phyloP scores from a whole-genome alignment of 2,329 filamentous ascomycete genomes.

The Alternaria sp. region DNA sequence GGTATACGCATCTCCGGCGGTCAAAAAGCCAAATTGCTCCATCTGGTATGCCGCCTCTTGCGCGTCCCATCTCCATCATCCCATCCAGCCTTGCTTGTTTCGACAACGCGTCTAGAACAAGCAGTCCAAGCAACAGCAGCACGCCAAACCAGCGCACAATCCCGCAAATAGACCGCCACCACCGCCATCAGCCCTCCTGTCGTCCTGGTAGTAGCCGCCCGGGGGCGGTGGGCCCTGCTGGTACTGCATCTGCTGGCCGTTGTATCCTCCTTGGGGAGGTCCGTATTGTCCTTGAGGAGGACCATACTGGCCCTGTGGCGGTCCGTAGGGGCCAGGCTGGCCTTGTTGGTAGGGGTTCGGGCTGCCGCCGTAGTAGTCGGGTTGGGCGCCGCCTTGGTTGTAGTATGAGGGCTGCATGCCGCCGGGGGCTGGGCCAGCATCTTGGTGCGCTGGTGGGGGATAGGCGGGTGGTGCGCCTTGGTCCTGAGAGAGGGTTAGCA shows the following conservation, averaged over 20 bases:
- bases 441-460: constrained; percentile 41
- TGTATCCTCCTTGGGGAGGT: constrained; percentile 35
- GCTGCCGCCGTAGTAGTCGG: constrained; percentile 29
- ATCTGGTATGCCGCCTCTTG: not conserved
- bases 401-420: constrained; percentile 23
- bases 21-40: not conserved
- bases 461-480: constrained; percentile 43
- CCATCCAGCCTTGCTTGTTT: not conserved
- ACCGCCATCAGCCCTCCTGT: constrained; percentile 34
- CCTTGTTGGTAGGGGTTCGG: constrained; percentile 34
- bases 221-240: constrained; percentile 41
- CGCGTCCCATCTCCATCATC: not conserved
- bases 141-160: constrained; percentile 54
- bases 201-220: constrained; percentile 49
- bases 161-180: constrained; percentile 52
- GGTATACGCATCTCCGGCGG: not conserved
- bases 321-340: constrained; percentile 23
- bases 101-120: constrained; percentile 49
- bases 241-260: constrained; percentile 45
- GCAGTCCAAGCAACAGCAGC: constrained; percentile 60
- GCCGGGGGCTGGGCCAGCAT: constrained; percentile 30
- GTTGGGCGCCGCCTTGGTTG: constrained; percentile 23
- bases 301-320: constrained; percentile 22
- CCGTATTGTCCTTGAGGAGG: constrained; percentile 32
- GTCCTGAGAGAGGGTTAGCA: constrained; percentile 23